Percentiles rank a stretch among this genome's conserved stretches.
phyloP scores from a whole-genome alignment of 192 early-diverging fungal genomes.

The Mortierella antarctica region DNA sequence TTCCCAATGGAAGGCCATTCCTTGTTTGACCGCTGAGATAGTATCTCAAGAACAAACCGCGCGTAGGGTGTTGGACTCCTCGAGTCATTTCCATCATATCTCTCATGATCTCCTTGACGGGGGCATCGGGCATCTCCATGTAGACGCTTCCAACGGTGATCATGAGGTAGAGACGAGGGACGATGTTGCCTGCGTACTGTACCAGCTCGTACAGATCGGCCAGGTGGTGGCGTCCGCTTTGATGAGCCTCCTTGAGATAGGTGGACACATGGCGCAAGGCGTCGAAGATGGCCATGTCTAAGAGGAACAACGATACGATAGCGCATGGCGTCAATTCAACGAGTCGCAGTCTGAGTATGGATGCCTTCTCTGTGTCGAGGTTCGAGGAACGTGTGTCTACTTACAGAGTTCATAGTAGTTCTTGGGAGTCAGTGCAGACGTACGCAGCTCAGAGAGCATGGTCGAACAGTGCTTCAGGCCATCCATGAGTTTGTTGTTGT shows the following conservation, averaged over 20 bases:
- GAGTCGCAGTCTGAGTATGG: not conserved
- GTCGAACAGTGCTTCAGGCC: constrained; percentile 98
- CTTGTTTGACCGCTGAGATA: constrained; percentile 96
- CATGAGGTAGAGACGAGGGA: constrained; percentile 99
- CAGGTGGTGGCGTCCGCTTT: constrained; percentile 80
- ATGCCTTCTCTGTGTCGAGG: not conserved
- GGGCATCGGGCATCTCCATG: constrained; percentile 93
- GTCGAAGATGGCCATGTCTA: constrained; percentile 98
- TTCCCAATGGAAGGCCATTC: constrained; percentile 91
- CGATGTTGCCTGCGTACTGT: constrained; percentile 98
- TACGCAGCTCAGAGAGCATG: constrained; percentile 96
- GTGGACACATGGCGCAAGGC: constrained; percentile 92
- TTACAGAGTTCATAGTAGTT: constrained; percentile 99
- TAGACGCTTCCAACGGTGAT: constrained; percentile 97
- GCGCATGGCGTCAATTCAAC: not conserved
- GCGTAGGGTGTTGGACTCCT: constrained; percentile 98
- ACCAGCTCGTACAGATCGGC: constrained; percentile 98
- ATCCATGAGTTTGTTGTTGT: constrained; percentile 93
- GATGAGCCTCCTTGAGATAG: constrained; percentile 93
- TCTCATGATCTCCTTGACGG: constrained; percentile 95
- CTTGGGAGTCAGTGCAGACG: constrained; percentile 94
- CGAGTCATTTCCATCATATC: constrained; percentile 99
- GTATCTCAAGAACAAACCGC: constrained; percentile 96
- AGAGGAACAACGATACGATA: not conserved
- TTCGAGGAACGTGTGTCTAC: constrained; percentile 21